A percentile compares a stretch with the other conserved stretches of the same genome.
phyloP scores from a whole-genome alignment of 1,139 yeast species.

The Taphrina pruni region DNA sequence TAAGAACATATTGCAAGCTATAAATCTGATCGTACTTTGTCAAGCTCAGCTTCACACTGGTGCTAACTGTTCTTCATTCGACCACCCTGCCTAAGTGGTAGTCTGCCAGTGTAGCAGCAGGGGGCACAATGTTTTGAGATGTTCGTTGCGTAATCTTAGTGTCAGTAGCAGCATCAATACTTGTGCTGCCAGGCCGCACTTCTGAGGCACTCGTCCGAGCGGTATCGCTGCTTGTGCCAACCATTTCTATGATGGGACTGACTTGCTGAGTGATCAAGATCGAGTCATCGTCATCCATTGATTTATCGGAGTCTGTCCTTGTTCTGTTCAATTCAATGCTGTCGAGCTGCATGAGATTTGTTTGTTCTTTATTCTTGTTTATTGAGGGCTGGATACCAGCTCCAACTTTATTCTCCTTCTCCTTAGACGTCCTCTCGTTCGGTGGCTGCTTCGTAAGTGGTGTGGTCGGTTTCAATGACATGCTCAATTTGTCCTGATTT shows the following conservation, averaged over 20 bases:
- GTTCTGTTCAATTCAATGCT: not conserved
- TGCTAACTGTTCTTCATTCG: not conserved
- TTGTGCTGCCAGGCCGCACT: not conserved
- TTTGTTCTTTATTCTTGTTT: not conserved
- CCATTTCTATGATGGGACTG: not conserved
- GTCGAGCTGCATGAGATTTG: not conserved
- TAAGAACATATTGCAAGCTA: no score
- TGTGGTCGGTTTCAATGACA: not conserved
- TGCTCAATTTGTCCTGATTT: not conserved
- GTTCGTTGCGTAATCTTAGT: not conserved
- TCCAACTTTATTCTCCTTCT: not conserved
- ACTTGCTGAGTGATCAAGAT: not conserved
- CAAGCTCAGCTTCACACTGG: no score
- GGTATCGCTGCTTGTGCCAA: not conserved
- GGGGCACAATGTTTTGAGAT: not conserved
- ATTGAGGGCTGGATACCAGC: not conserved
- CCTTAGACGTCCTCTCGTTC: not conserved
- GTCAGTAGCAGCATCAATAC: not conserved
- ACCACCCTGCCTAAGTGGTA: constrained; percentile 2
- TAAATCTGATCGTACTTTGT: no score
- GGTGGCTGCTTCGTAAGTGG: not conserved
- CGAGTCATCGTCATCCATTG: not conserved
- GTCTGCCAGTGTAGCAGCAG: not conserved
- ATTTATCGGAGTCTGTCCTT: not conserved
- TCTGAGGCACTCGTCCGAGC: no score